A percentile compares a stretch with the other conserved stretches of the same genome.
Evolutionary conservation across 2,329 filamentous ascomycete genomes (phyloP).

Genomic region (Podosphaera fusca): DNA sequence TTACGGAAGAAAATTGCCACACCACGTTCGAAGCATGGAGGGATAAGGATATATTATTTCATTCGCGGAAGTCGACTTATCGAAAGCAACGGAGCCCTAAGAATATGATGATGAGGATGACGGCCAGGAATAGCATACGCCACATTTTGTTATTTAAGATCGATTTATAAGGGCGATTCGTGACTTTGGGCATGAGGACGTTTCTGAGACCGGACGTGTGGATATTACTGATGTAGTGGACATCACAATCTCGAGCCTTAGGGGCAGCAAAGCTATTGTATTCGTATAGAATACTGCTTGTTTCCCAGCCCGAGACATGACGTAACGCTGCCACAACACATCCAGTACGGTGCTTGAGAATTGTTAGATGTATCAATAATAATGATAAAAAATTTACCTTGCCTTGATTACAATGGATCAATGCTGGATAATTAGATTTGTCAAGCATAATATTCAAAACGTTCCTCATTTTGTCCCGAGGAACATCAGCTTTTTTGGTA

Average conservation of each 20-base stretch:
- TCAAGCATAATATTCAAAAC: constrained; percentile 54
- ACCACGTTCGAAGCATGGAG: too few species aligned
- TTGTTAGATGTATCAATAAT: not conserved
- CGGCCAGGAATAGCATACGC: not conserved
- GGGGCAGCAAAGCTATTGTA: constrained; percentile 43
- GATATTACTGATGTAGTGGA: constrained; percentile 33
- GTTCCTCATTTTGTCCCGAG: constrained; percentile 39
- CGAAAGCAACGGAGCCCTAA: not conserved
- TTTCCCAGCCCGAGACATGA: constrained; percentile 45
- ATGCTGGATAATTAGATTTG: constrained; percentile 49
- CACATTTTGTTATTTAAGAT: not conserved
- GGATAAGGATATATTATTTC: too few species aligned
- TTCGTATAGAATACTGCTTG: constrained; percentile 41
- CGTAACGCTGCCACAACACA: constrained; percentile 68
- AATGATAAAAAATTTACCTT: constrained; percentile 25
- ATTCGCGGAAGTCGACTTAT: not conserved
- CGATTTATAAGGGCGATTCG: not conserved
- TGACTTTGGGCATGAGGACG: not conserved
- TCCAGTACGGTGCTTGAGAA: constrained; percentile 53
- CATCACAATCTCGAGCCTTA: constrained; percentile 35
- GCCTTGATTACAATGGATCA: constrained; percentile 87
- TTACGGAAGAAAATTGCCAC: too few species aligned
- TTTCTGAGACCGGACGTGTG: constrained; percentile 19
- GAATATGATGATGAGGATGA: not conserved
- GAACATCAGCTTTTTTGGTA: constrained; percentile 64